Percentiles rank a stretch among this genome's conserved stretches.
phyloP scores from a whole-genome alignment of 2,329 filamentous ascomycete species.

The Macrophomina tecta region DNA sequence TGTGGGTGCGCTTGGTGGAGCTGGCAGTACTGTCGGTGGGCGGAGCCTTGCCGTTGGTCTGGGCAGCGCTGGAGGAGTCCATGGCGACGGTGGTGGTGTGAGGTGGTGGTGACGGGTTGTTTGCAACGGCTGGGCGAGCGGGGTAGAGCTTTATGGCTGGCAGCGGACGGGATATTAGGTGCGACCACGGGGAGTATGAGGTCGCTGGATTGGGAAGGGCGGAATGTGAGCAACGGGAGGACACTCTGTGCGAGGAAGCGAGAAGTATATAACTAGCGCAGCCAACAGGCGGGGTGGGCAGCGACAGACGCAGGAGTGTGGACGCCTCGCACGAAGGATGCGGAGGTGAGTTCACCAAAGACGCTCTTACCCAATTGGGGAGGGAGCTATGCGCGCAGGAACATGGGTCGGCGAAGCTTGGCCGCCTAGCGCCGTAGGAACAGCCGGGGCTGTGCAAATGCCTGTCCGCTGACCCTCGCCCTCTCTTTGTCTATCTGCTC shows the following conservation, averaged over 20 bases:
- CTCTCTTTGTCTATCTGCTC: not conserved
- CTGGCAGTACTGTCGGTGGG: slow-evolving; percentile 11
- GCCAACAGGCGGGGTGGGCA: not conserved
- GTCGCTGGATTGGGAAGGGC: not conserved
- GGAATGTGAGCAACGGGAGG: not conserved
- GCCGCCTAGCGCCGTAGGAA: not conserved
- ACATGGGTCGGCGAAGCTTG: slow-evolving; percentile 12
- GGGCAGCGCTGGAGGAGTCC: slow-evolving; percentile 5
- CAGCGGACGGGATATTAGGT: not conserved
- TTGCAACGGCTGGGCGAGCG: not conserved
- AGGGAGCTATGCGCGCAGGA: slow-evolving; percentile 1
- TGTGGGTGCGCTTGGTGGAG: slow-evolving; percentile 15
- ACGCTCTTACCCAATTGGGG: not conserved
- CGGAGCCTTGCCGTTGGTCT: slow-evolving; percentile 27
- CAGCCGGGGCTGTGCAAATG: slow-evolving; percentile 18
- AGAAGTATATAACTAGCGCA: slow-evolving; percentile 19
- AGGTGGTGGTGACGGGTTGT: not conserved
- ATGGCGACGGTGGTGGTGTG: not conserved
- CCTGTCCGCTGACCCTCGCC: not conserved
- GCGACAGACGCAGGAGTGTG: not conserved
- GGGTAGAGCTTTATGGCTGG: slow-evolving; percentile 2
- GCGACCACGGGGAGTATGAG: slow-evolving; percentile 2
- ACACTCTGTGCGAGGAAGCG: not conserved
- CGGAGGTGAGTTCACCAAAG: slow-evolving; percentile 20
- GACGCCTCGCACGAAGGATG: slow-evolving; percentile 20